phyloP scores from a whole-genome alignment of 345 rosid genomes.

The Syzygium aqueum region DNA sequence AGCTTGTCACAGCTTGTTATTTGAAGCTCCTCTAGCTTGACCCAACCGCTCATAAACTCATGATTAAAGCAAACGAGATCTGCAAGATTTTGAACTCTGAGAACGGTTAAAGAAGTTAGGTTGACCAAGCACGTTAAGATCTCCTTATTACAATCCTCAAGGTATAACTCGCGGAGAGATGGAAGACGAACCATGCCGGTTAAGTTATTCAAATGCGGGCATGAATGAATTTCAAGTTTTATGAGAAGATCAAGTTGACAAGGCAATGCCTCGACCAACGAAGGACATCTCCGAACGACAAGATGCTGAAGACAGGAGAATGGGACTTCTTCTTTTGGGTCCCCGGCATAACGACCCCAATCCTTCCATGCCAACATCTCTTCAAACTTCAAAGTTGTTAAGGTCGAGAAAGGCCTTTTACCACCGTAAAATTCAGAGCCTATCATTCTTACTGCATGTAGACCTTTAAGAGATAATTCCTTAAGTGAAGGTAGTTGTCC shows the following conservation, averaged over 20 bases:
- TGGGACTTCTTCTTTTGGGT: neutral
- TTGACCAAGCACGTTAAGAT: fast-evolving
- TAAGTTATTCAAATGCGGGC: neutral
- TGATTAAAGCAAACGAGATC: neutral
- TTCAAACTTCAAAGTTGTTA: neutral
- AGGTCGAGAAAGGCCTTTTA: too few species aligned
- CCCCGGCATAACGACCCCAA: neutral
- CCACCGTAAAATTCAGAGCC: too few species aligned
- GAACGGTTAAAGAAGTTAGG: neutral
- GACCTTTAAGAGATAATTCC: too few species aligned
- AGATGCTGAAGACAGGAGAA: neutral
- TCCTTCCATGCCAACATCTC: neutral
- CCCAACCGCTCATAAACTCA: neutral
- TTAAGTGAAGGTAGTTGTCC: too few species aligned
- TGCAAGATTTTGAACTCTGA: fast-evolving
- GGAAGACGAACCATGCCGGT: neutral
- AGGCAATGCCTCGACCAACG: neutral
- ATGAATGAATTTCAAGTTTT: neutral
- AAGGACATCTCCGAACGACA: fast-evolving
- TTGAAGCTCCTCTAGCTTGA: neutral
- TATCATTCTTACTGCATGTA: too few species aligned
- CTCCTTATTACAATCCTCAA: neutral
- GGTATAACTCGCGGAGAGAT: neutral
- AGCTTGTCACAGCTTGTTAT: neutral
- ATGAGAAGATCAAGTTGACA: neutral